Base-by-base conservation (phyloP, 192 early-diverging fungal species). In the Coemansia sp. region DNA sequence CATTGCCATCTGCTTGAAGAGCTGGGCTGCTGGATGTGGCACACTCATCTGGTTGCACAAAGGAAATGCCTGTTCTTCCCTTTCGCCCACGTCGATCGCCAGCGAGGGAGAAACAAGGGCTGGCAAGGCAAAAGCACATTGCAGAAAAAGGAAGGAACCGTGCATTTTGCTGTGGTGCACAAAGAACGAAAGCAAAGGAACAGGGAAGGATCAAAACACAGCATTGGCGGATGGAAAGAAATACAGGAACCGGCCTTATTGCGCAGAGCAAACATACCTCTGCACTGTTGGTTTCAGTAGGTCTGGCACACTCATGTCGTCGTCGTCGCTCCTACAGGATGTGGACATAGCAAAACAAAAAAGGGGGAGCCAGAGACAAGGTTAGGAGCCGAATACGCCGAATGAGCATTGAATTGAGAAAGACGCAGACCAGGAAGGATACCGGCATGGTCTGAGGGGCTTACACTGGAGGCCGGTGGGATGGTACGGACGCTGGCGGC, bases 211-310 rank as follows among this genome's bases (percentile, higher is more conserved):
- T 26, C 26, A 26, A 26, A 26, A 26, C 3, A 26, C 26, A 26
- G 26, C 26, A 26, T 26, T 26, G 26, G 26, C 26, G 26, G 26
- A 11, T 12, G n/a, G 16, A n/a, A 9, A 1, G n/a, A 0, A 18
- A 6, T 7, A n/a, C 8, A 21, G 0, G 51, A 8, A 4, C 8
- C 42, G 26, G 19, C 11, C 12, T 11, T 37, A 32, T 36, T 57
- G 55, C n/a, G 39, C 52, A 49, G 22, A 54, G 51, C 7, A 10
- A 1, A 54, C 51, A 63, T 67, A 76, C 79, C 74, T 71, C 62
- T 82, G 68, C 16, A 73, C 63, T 15, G 74, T 65, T 11, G 79
- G 79, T 59, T 48, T 64, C 10, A 82, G 68, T 51, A 62, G 65
- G 54, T 73, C 79, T 41, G 79, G 79, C 37, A 82, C 67, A 51